phyloP scores from a whole-genome alignment of 83 land plant species.

The Thuja plicata region DNA sequence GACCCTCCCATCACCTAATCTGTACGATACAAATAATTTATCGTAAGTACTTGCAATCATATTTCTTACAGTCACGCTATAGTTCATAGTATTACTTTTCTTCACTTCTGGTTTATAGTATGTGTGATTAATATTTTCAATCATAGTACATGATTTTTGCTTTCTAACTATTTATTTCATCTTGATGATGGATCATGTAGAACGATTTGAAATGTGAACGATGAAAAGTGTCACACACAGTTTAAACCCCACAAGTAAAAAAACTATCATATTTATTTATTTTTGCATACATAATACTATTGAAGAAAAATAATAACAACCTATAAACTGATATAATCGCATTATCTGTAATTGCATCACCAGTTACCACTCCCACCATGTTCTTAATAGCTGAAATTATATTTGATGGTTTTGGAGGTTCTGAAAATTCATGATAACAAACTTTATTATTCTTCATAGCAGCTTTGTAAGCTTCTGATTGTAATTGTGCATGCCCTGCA shows the following conservation, averaged over 20 bases:
- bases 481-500: conserved; percentile 59
- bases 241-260: too few species aligned
- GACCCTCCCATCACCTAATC: conserved; percentile 71
- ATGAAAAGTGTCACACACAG: too few species aligned
- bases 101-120: too few species aligned
- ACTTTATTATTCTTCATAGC: conserved; percentile 43
- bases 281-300: background rate
- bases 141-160: too few species aligned
- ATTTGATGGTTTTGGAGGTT: conserved; percentile 41
- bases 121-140: too few species aligned
- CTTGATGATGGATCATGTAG: too few species aligned
- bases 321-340: conserved; percentile 32
- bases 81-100: too few species aligned
- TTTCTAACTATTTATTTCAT: too few species aligned
- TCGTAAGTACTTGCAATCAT: background rate
- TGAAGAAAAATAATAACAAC: background rate
- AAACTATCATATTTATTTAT: background rate
- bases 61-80: too few species aligned
- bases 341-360: conserved; percentile 63
- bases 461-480: conserved; percentile 73
- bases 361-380: conserved; percentile 54
- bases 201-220: too few species aligned
- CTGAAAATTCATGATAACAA: conserved; percentile 72
- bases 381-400: conserved; percentile 38
- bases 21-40: background rate